Base-by-base conservation (phyloP, 345 rosid species). In the Toxicodendron radicans region DNA sequence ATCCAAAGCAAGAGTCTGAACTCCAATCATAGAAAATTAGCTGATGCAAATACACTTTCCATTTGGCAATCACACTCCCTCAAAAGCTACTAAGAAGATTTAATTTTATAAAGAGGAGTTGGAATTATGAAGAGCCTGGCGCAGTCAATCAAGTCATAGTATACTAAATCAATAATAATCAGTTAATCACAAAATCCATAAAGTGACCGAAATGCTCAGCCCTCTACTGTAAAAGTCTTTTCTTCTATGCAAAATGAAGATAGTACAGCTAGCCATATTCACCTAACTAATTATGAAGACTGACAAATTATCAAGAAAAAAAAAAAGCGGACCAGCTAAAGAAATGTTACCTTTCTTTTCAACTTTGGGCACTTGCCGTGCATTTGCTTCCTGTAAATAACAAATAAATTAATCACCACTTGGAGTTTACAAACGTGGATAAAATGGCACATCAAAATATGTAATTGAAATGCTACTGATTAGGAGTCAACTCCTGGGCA, bases 371-470 rank as follows among this genome's bases (percentile, higher is more conserved):
- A 66, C 79, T 60, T 71, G 78, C 57, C 80, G 65, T 7, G 72
- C 71, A 54, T 69, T 78, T 59, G 80, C 85, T 65, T 83, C 89
- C 90, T 87, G 88, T 67, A 74, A 75, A 75, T 63, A 51, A 71
- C 67, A 73, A 54, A 38, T 32, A 77, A 14, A 56, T 18, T 35
- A 77, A 16, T 70, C 10, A 51, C 51, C 30, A 43, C 58, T n/a
- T 66, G 1, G 14, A 52, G 16, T 57, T 24, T 27, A 53, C 64
- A 17, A 17, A 45, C 30, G 38, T 62, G 17, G 10, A 14, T 7
- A 70, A 57, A 68, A 71, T 53, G 20, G 27, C 54, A 64, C 10
- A 58, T 5, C 4, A 52, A 9, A 57, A 41, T 45, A 23, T 41
- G 12, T 27, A 6, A 5, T 24, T 5, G 10, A 35, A 14, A 33